Evolutionary conservation across 1,139 yeast genomes (phyloP), one percentile per base, ranked within the genome.

Genomic region (Pichia sorboxylosa): DNA sequence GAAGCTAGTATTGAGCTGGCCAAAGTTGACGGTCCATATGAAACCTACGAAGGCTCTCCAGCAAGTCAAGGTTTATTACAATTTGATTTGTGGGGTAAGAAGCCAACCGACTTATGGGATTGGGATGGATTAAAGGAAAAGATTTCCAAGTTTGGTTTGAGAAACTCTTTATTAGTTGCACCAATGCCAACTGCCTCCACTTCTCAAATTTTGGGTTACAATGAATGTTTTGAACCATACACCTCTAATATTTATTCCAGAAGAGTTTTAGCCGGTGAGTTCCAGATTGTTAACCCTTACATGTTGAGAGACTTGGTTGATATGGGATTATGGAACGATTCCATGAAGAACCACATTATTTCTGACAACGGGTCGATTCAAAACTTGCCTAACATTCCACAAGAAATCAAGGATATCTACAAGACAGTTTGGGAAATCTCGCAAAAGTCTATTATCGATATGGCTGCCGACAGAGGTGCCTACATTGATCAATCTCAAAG

Each of bases 361-460:
- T 63, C 79, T 28, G 73, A 77, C 44, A 79, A 82, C 44, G 98
- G 98, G 13, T 85, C 96, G 3, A 73, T 90, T 41, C 94, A 87
- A 58, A 59, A 66, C 39, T 71, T 90, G 38, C 72, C 78, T 33
- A 71, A 67, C 41, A 76, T 90, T 36, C 97, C 97, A 15, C 67
- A 65, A 27, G 83, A 79, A 28, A 56, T 85, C 45, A 85, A 83
- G 55, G 72, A 68, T 7, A 62, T 87, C 31, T 85, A 87, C 65
- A 83, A 80, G 61, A 90, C 98, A 1, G 96, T 85, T 13, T 90
- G 98, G 97, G 98, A 90, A 60, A 71, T 90, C 32, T 75, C 94
- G 28, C 98, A 90, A 56, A 79, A 76, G 61, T 69, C 71, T 13
- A 73, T 90, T 41, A 79, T 90, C 45, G 96, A 87, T 50, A 73